Percentiles rank a stretch among this genome's conserved stretches.
These are phyloP conservation scores for Taiozyma sp. DNA, from an alignment of 1,139 yeast genomes.

Conservation along the genomic window DNA sequence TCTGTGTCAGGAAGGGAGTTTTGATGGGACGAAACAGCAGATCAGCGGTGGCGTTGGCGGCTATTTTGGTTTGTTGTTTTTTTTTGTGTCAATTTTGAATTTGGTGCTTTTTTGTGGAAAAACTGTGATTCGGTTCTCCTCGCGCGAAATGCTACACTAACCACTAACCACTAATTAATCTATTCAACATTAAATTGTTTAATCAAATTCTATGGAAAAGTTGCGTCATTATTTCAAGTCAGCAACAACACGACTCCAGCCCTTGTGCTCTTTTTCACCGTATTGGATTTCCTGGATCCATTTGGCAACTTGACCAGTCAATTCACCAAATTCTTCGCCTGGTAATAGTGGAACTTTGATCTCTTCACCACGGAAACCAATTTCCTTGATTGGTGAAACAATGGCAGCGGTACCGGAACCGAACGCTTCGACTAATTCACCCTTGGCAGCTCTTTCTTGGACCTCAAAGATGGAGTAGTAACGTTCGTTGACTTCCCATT, in stretches of 20 bases:
- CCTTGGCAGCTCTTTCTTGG: constrained; percentile 67
- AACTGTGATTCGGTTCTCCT: no score
- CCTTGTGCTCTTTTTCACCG: constrained; percentile 61
- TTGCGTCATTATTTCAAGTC: constrained; percentile 19
- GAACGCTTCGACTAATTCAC: constrained; percentile 88
- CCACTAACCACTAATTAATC: no score
- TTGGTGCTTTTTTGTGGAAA: constrained; percentile 1
- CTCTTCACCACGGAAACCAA: constrained; percentile 71
- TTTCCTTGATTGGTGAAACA: constrained; percentile 87
- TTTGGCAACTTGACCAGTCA: constrained; percentile 67
- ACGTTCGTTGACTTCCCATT: constrained; percentile 84
- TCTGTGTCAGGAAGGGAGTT: no score
- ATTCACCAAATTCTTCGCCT: constrained; percentile 75
- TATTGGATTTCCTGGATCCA: constrained; percentile 92
- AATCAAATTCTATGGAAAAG: neutral
- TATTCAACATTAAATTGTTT: neutral
- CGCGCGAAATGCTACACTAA: no score
- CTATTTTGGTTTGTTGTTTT: neutral
- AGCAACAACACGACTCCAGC: constrained; percentile 35
- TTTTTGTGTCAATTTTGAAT: neutral
- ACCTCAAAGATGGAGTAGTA: constrained; percentile 79
- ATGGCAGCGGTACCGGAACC: constrained; percentile 98
- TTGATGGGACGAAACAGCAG: neutral
- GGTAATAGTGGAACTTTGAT: constrained; percentile 73
- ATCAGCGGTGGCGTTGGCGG: neutral